phyloP scores from a whole-genome alignment of 2,329 filamentous ascomycete species.

The Verticillium longisporum region DNA sequence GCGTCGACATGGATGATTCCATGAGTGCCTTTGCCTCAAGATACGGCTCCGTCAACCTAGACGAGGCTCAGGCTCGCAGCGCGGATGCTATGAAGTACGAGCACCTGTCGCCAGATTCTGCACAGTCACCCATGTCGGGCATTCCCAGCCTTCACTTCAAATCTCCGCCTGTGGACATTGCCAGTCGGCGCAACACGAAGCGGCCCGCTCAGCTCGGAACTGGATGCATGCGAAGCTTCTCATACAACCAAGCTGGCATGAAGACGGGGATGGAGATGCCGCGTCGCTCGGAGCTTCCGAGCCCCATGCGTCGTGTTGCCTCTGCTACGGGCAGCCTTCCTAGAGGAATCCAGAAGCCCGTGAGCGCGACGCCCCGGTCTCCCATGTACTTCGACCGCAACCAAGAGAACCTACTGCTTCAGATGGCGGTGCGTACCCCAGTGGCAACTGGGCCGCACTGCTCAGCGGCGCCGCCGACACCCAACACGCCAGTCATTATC shows the following conservation, averaged over 20 bases:
- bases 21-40: background rate
- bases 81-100: conserved; percentile 10
- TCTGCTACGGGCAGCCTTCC: conserved; percentile 38
- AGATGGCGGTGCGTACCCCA: conserved; percentile 30
- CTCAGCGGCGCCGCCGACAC: conserved; percentile 40
- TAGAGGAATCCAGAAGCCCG: conserved; percentile 33
- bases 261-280: conserved; percentile 41
- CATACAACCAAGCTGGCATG: conserved; percentile 27
- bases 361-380: conserved; percentile 29
- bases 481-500: conserved; percentile 34
- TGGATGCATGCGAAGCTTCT: conserved; percentile 34
- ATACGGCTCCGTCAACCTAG: background rate
- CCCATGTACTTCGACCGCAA: conserved; percentile 37
- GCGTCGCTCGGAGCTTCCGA: conserved; percentile 35
- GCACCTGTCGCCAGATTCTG: conserved; percentile 21
- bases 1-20: conserved; percentile 2
- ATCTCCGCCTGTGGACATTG: conserved; percentile 47
- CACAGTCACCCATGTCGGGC: conserved; percentile 17
- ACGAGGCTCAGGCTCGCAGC: background rate
- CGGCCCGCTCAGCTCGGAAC: conserved; percentile 42
- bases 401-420: conserved; percentile 36
- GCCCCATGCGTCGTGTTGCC: conserved; percentile 46
- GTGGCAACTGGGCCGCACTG: conserved; percentile 27
- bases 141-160: conserved; percentile 31
- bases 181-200: conserved; percentile 43